These are phyloP conservation scores for Physcomitrium patens DNA, from an alignment of 225 moss, liverwort and hornwort genomes.

Conservation along the genomic window DNA sequence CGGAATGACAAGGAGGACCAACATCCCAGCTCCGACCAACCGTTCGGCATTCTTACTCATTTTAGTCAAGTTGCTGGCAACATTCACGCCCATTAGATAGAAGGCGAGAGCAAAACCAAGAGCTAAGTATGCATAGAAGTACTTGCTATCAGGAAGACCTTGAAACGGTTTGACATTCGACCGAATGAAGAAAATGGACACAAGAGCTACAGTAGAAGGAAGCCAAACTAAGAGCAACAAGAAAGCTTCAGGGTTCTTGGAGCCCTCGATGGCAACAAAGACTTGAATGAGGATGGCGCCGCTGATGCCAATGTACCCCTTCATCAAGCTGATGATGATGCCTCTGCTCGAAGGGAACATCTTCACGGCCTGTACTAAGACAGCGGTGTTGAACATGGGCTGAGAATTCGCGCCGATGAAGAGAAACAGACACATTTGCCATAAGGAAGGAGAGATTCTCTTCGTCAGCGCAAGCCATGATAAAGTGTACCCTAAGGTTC, in stretches of 20 bases:
- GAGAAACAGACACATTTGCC: slow-evolving; percentile 70
- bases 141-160: slow-evolving; percentile 26
- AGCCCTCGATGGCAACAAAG: slow-evolving; percentile 47
- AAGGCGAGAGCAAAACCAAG: slow-evolving; percentile 49
- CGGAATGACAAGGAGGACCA: slow-evolving; percentile 35
- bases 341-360: slow-evolving; percentile 71
- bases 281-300: slow-evolving; percentile 80
- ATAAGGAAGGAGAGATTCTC: slow-evolving; percentile 62
- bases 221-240: slow-evolving; percentile 49
- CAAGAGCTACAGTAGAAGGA: slow-evolving; percentile 47
- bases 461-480: slow-evolving; percentile 72
- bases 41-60: slow-evolving; percentile 24
- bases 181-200: slow-evolving; percentile 41
- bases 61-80: slow-evolving; percentile 35
- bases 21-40: slow-evolving; percentile 38
- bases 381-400: slow-evolving; percentile 60
- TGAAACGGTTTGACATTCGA: slow-evolving; percentile 26
- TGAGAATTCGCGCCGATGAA: slow-evolving; percentile 51
- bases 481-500: slow-evolving; percentile 53
- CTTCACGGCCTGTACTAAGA: slow-evolving; percentile 73
- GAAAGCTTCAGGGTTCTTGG: slow-evolving; percentile 45
- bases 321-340: slow-evolving; percentile 70
- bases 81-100: slow-evolving; percentile 47
- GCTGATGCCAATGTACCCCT: slow-evolving; percentile 85
- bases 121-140: slow-evolving; percentile 40